Base-by-base conservation (phyloP, 106 monocot species). In the Phalaenopsis aphrodite region DNA sequence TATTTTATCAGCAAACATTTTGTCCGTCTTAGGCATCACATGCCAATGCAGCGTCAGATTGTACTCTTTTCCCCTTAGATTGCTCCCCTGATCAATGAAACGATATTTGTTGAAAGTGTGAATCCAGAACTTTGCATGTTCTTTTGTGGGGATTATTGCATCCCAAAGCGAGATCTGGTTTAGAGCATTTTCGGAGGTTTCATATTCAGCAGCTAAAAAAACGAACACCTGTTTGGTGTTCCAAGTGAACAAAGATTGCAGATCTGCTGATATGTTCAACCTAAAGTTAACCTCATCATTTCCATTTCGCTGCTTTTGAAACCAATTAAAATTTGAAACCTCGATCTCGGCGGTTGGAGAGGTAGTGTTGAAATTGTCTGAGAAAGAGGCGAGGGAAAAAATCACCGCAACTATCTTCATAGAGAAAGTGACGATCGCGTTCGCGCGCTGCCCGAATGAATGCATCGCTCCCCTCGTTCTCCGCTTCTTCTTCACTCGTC, bases 111-210 rank as follows among this genome's bases (percentile, higher is more conserved):
- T 97, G 58, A 92, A 89, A 6, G 90, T 92, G 72, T 90, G 96
- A 83, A 94, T 90, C 82, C 79, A 88, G 75, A 97, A 94, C 72
- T 90, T 92, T 3, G 96, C 90, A 48, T 88, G 82, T 72, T 97
- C 96, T 86, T 92, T 97, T 47, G 92, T 83, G 41, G 87, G 94
- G 82, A 97, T 92, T 16, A 97, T 97, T 72, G 90, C 92, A 85
- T 97, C 96, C 96, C 96, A 97, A 74, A 97, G 90, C 17, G 96
- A 97, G 90, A 97, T 90, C 96, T 96, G 96, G 78, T 96, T 96
- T 75, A 97, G 82, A 42, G 89, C 84, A 86, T 97, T 97, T 72
- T 92, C 84, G 16, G 92, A 83, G 12, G 90, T 94, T 75, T 89
- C 90, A 88, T 97, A 97, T 55, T 94, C 97, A 75, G 94, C 97